phyloP scores from a whole-genome alignment of 2,329 filamentous ascomycete species.

The Diaporthe aspalathi region DNA sequence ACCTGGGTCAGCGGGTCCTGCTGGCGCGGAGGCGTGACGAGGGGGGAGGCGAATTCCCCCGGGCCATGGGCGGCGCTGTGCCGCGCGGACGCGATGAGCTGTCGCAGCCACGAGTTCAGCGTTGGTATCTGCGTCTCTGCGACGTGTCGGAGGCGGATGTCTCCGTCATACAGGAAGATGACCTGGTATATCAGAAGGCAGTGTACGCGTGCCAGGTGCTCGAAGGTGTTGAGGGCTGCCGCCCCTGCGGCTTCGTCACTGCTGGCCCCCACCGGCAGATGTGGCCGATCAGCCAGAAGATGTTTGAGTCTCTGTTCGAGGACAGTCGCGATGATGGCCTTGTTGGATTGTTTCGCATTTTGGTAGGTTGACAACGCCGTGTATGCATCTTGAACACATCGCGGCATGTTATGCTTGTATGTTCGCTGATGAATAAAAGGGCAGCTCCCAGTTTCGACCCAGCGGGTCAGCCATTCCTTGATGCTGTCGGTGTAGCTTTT shows the following conservation, averaged over 20 bases:
- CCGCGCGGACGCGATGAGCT: conserved; percentile 27
- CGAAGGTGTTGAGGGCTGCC: conserved; percentile 36
- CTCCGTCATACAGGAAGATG: conserved; percentile 62
- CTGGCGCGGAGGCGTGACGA: not conserved
- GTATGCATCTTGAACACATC: conserved; percentile 48
- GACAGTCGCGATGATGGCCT: conserved; percentile 37
- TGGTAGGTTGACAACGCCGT: conserved; percentile 43
- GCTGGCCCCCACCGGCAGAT: not conserved
- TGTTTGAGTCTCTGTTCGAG: conserved; percentile 32
- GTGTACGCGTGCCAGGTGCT: conserved; percentile 57
- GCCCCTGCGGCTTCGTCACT: not conserved
- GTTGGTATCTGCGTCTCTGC: conserved; percentile 47
- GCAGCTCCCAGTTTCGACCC: conserved; percentile 45
- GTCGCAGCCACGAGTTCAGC: conserved; percentile 26
- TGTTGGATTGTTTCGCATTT: conserved; percentile 38
- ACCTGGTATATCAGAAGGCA: conserved; percentile 62
- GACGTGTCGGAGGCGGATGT: conserved; percentile 54
- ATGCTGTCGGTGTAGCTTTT: conserved; percentile 36
- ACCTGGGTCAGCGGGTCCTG: not conserved
- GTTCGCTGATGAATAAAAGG: conserved; percentile 48
- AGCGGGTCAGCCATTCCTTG: conserved; percentile 44
- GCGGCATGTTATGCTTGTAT: conserved; percentile 45
- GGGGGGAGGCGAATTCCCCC: conserved; percentile 2
- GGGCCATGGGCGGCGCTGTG: conserved; percentile 1
- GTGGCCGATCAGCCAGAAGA: conserved; percentile 35